Percentiles rank a stretch among this genome's conserved stretches.
phyloP scores from a whole-genome alignment of 345 rosid genomes.

The Cardamine chenopodiifolia region DNA sequence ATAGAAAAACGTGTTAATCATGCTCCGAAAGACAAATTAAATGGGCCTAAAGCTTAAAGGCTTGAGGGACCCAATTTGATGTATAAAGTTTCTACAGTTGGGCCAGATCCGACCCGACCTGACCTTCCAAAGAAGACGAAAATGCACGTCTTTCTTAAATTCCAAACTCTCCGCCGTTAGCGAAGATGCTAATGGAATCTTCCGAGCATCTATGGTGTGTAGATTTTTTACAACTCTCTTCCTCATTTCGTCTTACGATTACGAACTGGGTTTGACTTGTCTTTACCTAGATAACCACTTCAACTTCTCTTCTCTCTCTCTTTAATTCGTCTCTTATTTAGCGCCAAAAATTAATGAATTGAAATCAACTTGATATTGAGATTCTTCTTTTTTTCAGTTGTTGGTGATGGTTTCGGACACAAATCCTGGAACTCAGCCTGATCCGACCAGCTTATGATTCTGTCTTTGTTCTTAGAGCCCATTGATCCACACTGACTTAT shows the following conservation, averaged over 20 bases:
- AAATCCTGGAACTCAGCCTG: too few relatives aligned
- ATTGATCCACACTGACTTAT: conserved; percentile 27
- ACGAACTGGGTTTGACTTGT: conserved; percentile 23
- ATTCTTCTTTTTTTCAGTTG: not conserved
- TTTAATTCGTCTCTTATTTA: too few relatives aligned
- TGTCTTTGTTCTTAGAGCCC: not conserved
- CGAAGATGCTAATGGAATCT: conserved; percentile 30
- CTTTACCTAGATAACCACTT: not conserved
- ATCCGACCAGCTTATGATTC: conserved; percentile 30
- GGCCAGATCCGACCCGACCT: not conserved
- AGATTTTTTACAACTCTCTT: conserved; percentile 19
- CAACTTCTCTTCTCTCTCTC: conserved; percentile 4
- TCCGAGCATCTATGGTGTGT: conserved; percentile 39
- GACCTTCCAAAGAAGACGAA: conserved; percentile 4
- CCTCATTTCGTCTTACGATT: too few relatives aligned
- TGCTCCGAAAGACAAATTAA: conserved; percentile 14
- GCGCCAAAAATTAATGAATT: too few relatives aligned
- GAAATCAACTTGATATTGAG: not conserved
- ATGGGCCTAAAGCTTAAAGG: conserved; percentile 1
- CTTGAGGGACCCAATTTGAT: not conserved
- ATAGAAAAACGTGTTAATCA: conserved; percentile 8
- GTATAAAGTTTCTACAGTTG: not conserved
- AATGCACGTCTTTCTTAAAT: conserved; percentile 27
- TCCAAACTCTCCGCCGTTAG: conserved; percentile 1
- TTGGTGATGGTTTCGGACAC: too few relatives aligned